These are phyloP conservation scores for Persicaria maculosa DNA, from an alignment of 148 eudicot species.

Conservation along the genomic window DNA sequence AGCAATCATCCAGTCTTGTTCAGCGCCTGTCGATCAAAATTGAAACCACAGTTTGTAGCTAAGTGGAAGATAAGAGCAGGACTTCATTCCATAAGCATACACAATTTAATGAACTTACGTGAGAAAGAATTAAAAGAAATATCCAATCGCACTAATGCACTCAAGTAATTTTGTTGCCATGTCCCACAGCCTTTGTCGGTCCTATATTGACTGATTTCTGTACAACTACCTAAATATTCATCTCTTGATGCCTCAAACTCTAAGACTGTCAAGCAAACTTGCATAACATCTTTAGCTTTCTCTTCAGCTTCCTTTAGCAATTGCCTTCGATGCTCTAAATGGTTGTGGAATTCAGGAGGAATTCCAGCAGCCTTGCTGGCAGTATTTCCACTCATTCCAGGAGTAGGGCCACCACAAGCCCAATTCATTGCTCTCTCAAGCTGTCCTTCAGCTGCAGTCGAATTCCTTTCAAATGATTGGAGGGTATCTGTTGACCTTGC, in stretches of 20 bases:
- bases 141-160: constrained; percentile 72
- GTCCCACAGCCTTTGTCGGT: constrained; percentile 58
- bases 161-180: constrained; percentile 84
- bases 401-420: constrained; percentile 90
- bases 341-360: constrained; percentile 88
- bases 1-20: constrained; percentile 78
- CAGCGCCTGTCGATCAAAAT: constrained; percentile 48
- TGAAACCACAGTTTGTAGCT: not conserved
- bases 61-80: not conserved
- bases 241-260: constrained; percentile 98
- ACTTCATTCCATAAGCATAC: constrained; percentile 4
- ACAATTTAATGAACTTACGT: constrained; percentile 42
- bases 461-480: constrained; percentile 76
- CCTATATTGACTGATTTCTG: constrained; percentile 45
- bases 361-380: constrained; percentile 51
- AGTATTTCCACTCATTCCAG: constrained; percentile 38
- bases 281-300: constrained; percentile 64
- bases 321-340: constrained; percentile 63
- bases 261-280: constrained; percentile 59
- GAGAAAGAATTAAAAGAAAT: constrained; percentile 67
- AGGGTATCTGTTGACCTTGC: constrained; percentile 64
- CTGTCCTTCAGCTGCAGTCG: constrained; percentile 84
- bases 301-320: constrained; percentile 63
- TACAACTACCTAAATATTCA: constrained; percentile 54
- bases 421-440: constrained; percentile 98